Conservation (phyloP, 768 basidiomycete species). For the Favolaschia claudopus region DNA sequence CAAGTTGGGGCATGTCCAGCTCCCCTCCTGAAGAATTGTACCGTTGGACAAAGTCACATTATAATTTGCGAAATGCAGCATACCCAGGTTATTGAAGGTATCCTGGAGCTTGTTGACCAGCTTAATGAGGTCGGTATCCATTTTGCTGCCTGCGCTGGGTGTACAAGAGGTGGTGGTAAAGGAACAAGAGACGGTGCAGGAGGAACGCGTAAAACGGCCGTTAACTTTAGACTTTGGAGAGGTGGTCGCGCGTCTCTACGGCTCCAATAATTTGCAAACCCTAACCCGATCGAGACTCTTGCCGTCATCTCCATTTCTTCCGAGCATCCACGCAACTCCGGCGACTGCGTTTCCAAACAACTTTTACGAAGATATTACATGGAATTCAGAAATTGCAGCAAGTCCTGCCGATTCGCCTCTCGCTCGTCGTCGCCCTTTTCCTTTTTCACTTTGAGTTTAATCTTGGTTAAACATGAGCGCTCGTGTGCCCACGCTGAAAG, state of each 20-base stretch:
- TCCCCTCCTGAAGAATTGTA: slow-evolving; percentile 69
- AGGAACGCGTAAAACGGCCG: slow-evolving; percentile 17
- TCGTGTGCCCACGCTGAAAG: not conserved
- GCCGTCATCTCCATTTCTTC: no score
- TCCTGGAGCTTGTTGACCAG: slow-evolving; percentile 96
- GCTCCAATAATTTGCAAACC: slow-evolving; percentile 10
- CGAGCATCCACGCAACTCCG: no score
- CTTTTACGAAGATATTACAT: no score
- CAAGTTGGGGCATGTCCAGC: slow-evolving; percentile 91
- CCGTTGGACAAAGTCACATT: slow-evolving; percentile 21
- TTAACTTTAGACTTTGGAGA: not conserved
- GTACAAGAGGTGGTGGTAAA: slow-evolving; percentile 6
- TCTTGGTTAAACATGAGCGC: slow-evolving; percentile 42
- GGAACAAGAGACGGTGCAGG: not conserved
- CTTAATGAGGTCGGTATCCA: slow-evolving; percentile 95
- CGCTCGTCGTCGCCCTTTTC: slow-evolving; percentile 62
- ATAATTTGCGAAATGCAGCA: slow-evolving; percentile 37
- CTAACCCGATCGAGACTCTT: no score
- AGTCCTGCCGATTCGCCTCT: slow-evolving; percentile 61
- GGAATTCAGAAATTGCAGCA: slow-evolving; percentile 64
- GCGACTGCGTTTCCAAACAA: no score
- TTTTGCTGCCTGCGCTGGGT: no score
- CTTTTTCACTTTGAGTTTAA: slow-evolving; percentile 70
- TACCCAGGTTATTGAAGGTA: slow-evolving; percentile 88
- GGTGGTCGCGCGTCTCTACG: slow-evolving; percentile 32